These are phyloP conservation scores for Fistulifera pelliculosa DNA, from an alignment of 108 stramenopile species.

Conservation along the genomic window DNA sequence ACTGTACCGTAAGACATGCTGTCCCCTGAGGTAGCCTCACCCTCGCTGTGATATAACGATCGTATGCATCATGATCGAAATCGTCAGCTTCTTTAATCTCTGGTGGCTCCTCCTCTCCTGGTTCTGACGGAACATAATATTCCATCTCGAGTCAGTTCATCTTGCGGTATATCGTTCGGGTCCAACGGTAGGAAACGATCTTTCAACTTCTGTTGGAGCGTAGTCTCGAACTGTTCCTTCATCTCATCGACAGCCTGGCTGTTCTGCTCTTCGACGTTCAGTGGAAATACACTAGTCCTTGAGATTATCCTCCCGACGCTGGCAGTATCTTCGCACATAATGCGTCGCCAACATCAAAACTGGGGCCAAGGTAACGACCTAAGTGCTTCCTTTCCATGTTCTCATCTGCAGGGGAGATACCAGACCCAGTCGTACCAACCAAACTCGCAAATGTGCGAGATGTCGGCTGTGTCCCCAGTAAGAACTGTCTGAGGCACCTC, in stretches of 20 bases:
- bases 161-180: neutral
- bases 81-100: conserved; percentile 10
- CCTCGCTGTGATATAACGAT: conserved; percentile 13
- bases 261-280: conserved; percentile 6
- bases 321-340: conserved; percentile 14
- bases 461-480: conserved; percentile 30
- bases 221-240: neutral
- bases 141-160: neutral
- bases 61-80: conserved; percentile 10
- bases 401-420: neutral
- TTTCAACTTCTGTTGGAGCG: neutral
- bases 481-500: conserved; percentile 15
- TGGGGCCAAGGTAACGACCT: conserved; percentile 22
- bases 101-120: neutral
- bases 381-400: conserved; percentile 5
- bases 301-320: conserved; percentile 11
- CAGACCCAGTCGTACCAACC: conserved; percentile 31
- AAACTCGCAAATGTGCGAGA: conserved; percentile 23
- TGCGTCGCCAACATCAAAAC: conserved; percentile 8
- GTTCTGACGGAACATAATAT: neutral
- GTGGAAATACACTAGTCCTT: conserved; percentile 2
- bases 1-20: conserved; percentile 17
- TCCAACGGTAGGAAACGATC: neutral
- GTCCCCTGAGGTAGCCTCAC: conserved; percentile 20
- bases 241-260: neutral